These are phyloP conservation scores for Phytopythium delawarense DNA, from an alignment of 352 stramenopile genomes.

Conservation along the genomic window DNA sequence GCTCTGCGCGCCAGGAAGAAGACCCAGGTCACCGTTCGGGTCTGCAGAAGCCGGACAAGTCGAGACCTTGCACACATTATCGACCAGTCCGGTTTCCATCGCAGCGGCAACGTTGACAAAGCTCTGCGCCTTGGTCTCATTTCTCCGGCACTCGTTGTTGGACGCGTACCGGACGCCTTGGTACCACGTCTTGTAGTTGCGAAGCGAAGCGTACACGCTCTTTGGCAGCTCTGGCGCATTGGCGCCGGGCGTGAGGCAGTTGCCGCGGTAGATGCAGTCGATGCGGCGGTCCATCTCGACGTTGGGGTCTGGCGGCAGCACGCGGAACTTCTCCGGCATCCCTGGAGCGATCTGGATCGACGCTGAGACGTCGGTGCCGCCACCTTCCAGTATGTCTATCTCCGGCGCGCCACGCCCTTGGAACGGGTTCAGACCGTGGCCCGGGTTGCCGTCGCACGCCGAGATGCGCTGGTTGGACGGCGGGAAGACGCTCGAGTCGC, in stretches of 20 bases:
- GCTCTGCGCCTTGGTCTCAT: conserved; percentile 21
- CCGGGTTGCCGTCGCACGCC: conserved; percentile 84
- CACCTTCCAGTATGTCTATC: conserved; percentile 93
- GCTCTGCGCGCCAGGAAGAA: conserved; percentile 14
- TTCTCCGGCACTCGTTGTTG: conserved; percentile 48
- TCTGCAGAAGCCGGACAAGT: conserved; percentile 40
- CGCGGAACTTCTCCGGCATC: conserved; percentile 43
- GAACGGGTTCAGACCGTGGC: conserved; percentile 84
- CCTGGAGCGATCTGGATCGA: conserved; percentile 63
- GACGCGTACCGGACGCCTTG: conserved; percentile 51
- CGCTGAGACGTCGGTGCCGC: conserved; percentile 67
- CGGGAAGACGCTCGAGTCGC: conserved; percentile 36
- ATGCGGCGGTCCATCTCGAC: conserved; percentile 15
- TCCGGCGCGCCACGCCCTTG: conserved; percentile 88
- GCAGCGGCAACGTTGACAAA: conserved; percentile 22
- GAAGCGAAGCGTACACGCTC: conserved; percentile 31
- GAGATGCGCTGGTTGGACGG: conserved; percentile 52
- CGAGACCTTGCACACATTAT: conserved; percentile 31
- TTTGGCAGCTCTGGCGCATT: conserved; percentile 45
- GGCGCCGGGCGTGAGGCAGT: conserved; percentile 36
- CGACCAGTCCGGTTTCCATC: conserved; percentile 20
- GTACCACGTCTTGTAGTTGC: conserved; percentile 58
- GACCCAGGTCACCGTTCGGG: conserved; percentile 27
- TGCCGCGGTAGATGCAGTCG: conserved; percentile 44
- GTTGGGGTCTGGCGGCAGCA: conserved; percentile 19